Conservation (phyloP, 441 rosid genomes). For the Populus tomentosa region DNA sequence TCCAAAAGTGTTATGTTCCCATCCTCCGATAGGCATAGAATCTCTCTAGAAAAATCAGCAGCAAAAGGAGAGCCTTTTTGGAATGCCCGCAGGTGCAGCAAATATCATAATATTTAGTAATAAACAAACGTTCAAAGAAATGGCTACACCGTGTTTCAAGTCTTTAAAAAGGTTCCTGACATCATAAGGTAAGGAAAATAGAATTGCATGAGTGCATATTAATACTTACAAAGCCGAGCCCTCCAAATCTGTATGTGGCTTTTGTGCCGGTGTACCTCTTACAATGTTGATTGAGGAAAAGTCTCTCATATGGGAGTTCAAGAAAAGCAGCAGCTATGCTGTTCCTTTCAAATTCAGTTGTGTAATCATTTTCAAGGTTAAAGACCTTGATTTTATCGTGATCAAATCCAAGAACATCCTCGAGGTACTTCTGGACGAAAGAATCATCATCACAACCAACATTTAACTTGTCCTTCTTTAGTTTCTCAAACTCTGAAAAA, state of each 20-base stretch:
- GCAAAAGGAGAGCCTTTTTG: constrained; percentile 36
- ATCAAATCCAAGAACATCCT: constrained; percentile 23
- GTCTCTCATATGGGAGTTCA: constrained; percentile 33
- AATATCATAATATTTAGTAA: background rate
- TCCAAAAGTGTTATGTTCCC: constrained; percentile 21
- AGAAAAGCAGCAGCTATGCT: constrained; percentile 43
- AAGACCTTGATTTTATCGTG: constrained; percentile 21
- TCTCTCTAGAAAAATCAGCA: constrained; percentile 33
- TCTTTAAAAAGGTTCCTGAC: too few species aligned
- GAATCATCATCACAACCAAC: constrained; percentile 39
- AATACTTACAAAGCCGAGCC: constrained; percentile 38
- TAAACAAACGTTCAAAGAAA: background rate
- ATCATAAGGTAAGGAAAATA: too few species aligned
- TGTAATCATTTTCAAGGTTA: constrained; percentile 8
- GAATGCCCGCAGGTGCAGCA: constrained; percentile 25
- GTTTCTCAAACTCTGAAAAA: constrained; percentile 26
- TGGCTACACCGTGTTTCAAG: too few species aligned
- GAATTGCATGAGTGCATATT: background rate
- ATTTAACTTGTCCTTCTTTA: constrained; percentile 14
- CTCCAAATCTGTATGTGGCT: constrained; percentile 36
- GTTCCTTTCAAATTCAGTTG: constrained; percentile 8
- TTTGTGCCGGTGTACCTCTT: constrained; percentile 19
- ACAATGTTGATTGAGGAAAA: constrained; percentile 30
- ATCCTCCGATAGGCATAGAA: constrained; percentile 27
- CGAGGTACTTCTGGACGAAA: constrained; percentile 29